Evolutionary conservation across 2,329 filamentous ascomycete species (phyloP), one percentile per base, ranked within the genome.

Genomic region (Microdochium bolleyi): DNA sequence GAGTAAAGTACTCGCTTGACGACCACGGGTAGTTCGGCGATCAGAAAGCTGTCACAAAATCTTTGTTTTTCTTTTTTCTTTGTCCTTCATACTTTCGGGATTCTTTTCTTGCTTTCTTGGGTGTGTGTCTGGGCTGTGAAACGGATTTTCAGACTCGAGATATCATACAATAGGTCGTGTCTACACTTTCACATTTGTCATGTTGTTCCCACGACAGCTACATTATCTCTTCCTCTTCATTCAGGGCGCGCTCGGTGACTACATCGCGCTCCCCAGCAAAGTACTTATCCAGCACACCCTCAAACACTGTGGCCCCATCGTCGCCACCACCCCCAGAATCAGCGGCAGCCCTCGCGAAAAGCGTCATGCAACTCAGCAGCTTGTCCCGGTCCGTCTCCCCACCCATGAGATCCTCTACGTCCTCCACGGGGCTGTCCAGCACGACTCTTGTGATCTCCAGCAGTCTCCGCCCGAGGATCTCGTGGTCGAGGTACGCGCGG

Each of bases 181-280:
- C 19, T 5, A 16, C 22, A 13, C 13, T 46, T 11, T 46, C 21
- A 22, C 5, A 13, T 19, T 46, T 13, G 3, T 46, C n/a, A n/a
- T 46, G n/a, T 22, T 46, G n/a, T 7, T 46, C 37, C 16, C 7
- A n/a, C n/a, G n/a, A n/a, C n/a, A n/a, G n/a, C n/a, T n/a, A n/a
- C n/a, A n/a, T n/a, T n/a, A n/a, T n/a, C 37, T 41, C 37, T 14
- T 41, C 37, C 7, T 41, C 37, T 4, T 51, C 55, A 50, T 61
- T 57, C 25, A 61, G 32, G 19, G 55, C 57, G 24, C 61, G 60
- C 48, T 62, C 61, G 2, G 58, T 54, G 22, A 56, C 57, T 11
- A 54, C 53, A 49, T 52, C 55, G 4, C 58, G 22, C 4, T 59
- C 50, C 16, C 53, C 59, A 41, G 51, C 51, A 19, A 52, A 54